These are phyloP conservation scores for Xenoacremonium recifei DNA, from an alignment of 2,329 filamentous ascomycete species.

Conservation along the genomic window DNA sequence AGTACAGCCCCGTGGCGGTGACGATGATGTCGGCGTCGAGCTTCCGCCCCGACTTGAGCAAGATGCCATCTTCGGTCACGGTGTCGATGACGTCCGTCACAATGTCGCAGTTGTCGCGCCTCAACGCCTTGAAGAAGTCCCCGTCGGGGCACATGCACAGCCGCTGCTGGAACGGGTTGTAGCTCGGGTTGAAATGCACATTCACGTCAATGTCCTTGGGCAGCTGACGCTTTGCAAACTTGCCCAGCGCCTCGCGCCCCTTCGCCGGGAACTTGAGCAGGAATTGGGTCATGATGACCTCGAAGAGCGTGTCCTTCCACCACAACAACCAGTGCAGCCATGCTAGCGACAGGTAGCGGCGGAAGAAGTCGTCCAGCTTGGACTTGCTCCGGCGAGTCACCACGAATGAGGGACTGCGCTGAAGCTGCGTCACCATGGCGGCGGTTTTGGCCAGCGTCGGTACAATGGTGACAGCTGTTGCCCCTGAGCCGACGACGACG, in stretches of 20 bases:
- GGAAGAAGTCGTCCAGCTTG: constrained; percentile 34
- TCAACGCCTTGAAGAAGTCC: constrained; percentile 54
- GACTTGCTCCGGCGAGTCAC: constrained; percentile 49
- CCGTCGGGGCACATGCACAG: constrained; percentile 64
- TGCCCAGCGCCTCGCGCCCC: constrained; percentile 35
- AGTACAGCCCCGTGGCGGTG: constrained; percentile 65
- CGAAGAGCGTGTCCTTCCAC: constrained; percentile 45
- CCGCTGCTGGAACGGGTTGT: constrained; percentile 72
- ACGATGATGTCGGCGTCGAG: constrained; percentile 66
- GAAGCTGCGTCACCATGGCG: constrained; percentile 71
- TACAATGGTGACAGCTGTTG: constrained; percentile 75
- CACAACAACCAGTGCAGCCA: constrained; percentile 47
- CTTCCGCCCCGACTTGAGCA: constrained; percentile 44
- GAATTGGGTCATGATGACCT: constrained; percentile 40
- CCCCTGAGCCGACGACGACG: constrained; percentile 73
- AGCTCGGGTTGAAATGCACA: constrained; percentile 63
- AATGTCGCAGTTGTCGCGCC: constrained; percentile 42
- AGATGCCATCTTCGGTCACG: constrained; percentile 47
- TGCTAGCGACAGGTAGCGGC: constrained; percentile 44
- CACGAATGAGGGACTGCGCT: constrained; percentile 74
- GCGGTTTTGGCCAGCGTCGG: constrained; percentile 67
- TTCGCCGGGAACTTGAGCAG: constrained; percentile 25
- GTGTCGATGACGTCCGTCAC: constrained; percentile 53
- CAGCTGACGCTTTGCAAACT: constrained; percentile 46
- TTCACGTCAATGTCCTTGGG: constrained; percentile 54